Base-by-base conservation (phyloP, 2,329 filamentous ascomycete genomes). In the Penicillium sp. region DNA sequence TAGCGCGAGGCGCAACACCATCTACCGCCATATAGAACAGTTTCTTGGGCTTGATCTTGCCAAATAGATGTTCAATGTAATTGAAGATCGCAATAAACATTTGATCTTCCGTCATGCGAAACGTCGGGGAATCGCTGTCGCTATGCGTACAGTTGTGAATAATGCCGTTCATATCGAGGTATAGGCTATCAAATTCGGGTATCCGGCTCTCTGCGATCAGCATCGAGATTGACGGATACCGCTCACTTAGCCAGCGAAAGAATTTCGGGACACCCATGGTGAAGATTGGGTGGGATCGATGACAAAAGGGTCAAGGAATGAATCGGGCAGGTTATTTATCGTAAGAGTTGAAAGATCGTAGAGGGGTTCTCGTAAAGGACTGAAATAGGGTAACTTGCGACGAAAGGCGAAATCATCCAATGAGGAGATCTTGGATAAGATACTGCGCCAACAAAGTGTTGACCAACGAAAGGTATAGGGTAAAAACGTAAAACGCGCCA, bases 1-100 rank as follows among this genome's bases (percentile, higher is more conserved):
- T 99, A 66, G 94, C 94, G 68, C 94, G 89, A 17, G 94, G 95
- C 22, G 94, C 94, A 59, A 99, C 95, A 68, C 94, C 94, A 70
- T 99, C 94, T 62, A 99, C 94, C 48, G 94, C 95, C 94, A 99
- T 99, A 81, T 97, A 99, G 78, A 99, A 99, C 35, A 99, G 84
- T 80, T 97, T 88, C 77, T 96, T 93, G 12, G 94, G 94, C 76
- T 97, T 97, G 72, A 99, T 99, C 77, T 97, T 99, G 67, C 93
- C 92, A 75, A 96, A 99, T 50, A 99, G 77, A 78, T 99, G 94
- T 76, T 99, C 94, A 64, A 99, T 99, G 75, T 99, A 99, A 77
- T 97, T 97, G 84, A 99, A 99, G 69, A 99, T 99, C 56, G 91
- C 89, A 65, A 99, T 97, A 72, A 99, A 99, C 94, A 99, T 99